These are phyloP conservation scores for Candida nanaspora DNA, from an alignment of 805 yeast species.

Conservation along the genomic window DNA sequence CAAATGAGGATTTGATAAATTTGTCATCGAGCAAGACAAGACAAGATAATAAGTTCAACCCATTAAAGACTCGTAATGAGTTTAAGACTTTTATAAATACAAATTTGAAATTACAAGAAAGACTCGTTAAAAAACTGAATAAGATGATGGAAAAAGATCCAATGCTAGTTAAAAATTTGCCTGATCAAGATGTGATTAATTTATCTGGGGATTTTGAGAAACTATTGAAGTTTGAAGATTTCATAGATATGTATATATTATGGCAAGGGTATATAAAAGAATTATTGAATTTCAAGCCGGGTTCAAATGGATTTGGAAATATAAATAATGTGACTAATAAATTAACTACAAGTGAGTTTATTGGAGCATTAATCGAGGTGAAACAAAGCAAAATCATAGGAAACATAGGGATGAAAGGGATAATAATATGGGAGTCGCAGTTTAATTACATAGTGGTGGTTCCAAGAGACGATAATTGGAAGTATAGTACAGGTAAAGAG, in stretches of 20 bases:
- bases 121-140: conserved; percentile 30
- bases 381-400: conserved; percentile 47
- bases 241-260: conserved; percentile 46
- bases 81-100: conserved; percentile 33
- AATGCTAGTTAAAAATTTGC: conserved; percentile 4
- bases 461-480: conserved; percentile 34
- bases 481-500: conserved; percentile 15
- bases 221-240: conserved; percentile 37
- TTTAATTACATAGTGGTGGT: conserved; percentile 59
- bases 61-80: conserved; percentile 28
- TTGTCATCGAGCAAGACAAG: conserved; percentile 1
- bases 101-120: conserved; percentile 32
- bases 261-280: conserved; percentile 71
- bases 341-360: conserved; percentile 71
- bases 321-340: conserved; percentile 37
- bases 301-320: conserved; percentile 12
- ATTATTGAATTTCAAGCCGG: conserved; percentile 24
- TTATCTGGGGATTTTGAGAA: conserved; percentile 14
- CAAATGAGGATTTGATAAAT: background rate
- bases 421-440: conserved; percentile 80
- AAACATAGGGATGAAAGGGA: conserved; percentile 59
- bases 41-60: conserved; percentile 14
- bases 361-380: conserved; percentile 66
- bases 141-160: conserved; percentile 6
- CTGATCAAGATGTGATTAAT: conserved; percentile 15